Conservation (phyloP, 768 basidiomycete genomes). For the Tylopilus sp. region DNA sequence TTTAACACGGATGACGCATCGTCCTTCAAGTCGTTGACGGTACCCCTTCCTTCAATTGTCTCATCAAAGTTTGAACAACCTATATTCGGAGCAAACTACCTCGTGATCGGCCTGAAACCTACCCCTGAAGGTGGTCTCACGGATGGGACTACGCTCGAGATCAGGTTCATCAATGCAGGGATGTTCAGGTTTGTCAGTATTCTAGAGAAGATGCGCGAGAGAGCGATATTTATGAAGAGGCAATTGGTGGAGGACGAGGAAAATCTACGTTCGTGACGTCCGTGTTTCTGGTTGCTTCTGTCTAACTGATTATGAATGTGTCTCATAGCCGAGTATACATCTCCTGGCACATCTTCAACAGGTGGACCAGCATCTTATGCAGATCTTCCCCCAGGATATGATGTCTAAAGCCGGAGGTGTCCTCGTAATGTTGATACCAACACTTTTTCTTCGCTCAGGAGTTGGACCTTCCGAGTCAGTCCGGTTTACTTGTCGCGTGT, state of each 20-base stretch:
- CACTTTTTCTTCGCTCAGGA: no score
- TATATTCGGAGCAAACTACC: conserved; percentile 63
- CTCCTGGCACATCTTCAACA: conserved; percentile 18
- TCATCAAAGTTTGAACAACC: conserved; percentile 76
- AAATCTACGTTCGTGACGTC: conserved; percentile 26
- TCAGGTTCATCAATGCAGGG: conserved; percentile 63
- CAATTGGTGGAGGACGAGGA: conserved; percentile 40
- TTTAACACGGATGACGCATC: conserved; percentile 35
- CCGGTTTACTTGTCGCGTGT: no score
- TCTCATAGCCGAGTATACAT: conserved; percentile 29
- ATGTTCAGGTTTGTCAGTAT: conserved; percentile 72
- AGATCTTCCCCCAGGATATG: conserved; percentile 31
- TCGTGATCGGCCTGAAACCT: conserved; percentile 64
- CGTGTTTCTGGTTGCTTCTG: not conserved
- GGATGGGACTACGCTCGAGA: conserved; percentile 59
- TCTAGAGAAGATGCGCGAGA: conserved; percentile 75
- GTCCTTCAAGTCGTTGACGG: conserved; percentile 41
- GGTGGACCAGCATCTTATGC: conserved; percentile 14
- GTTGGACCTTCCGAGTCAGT: no score
- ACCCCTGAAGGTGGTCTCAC: conserved; percentile 64
- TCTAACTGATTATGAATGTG: not conserved
- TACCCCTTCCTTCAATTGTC: conserved; percentile 63
- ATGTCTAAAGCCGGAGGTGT: conserved; percentile 22
- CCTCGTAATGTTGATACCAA: no score
- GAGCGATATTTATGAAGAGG: conserved; percentile 71